Evolutionary conservation across 192 early-diverging fungal genomes (phyloP).

Genomic region (Mortierella antarctica): DNA sequence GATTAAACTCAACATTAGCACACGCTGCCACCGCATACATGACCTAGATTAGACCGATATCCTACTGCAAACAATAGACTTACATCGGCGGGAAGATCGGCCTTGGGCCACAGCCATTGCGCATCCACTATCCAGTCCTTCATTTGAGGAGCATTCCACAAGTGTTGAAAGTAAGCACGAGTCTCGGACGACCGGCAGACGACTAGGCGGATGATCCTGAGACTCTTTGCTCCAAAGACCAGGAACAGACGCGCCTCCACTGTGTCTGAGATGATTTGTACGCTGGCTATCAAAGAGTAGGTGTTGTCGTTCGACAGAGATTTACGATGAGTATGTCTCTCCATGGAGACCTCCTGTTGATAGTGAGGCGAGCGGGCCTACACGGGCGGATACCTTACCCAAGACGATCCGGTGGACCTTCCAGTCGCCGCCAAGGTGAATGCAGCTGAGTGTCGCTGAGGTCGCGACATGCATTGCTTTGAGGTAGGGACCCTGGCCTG

Average conservation of each 20-base stretch:
- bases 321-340: not conserved
- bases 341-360: not conserved
- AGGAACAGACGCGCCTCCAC: slow-evolving; percentile 35
- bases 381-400: slow-evolving; percentile 41
- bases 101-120: slow-evolving; percentile 69
- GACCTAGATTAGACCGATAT: too few relatives aligned
- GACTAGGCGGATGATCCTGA: slow-evolving; percentile 32
- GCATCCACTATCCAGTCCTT: slow-evolving; percentile 85
- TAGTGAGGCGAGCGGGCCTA: too few relatives aligned
- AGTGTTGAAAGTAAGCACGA: slow-evolving; percentile 24
- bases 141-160: slow-evolving; percentile 54
- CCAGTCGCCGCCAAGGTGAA: slow-evolving; percentile 50
- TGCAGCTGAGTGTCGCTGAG: slow-evolving; percentile 46
- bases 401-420: slow-evolving; percentile 64
- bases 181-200: not conserved
- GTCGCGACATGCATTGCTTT: slow-evolving; percentile 62
- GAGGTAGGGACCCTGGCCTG: slow-evolving; percentile 67
- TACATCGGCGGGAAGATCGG: slow-evolving; percentile 29
- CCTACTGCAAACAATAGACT: not conserved
- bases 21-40: not conserved
- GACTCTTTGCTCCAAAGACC: slow-evolving; percentile 54
- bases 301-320: not conserved
- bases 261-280: slow-evolving; percentile 20
- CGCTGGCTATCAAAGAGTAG: slow-evolving; percentile 21
- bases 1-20: not conserved